Evolutionary conservation across 495 filamentous ascomycete species (phyloP).

Genomic region (Aspergillus incahuasiensis): DNA sequence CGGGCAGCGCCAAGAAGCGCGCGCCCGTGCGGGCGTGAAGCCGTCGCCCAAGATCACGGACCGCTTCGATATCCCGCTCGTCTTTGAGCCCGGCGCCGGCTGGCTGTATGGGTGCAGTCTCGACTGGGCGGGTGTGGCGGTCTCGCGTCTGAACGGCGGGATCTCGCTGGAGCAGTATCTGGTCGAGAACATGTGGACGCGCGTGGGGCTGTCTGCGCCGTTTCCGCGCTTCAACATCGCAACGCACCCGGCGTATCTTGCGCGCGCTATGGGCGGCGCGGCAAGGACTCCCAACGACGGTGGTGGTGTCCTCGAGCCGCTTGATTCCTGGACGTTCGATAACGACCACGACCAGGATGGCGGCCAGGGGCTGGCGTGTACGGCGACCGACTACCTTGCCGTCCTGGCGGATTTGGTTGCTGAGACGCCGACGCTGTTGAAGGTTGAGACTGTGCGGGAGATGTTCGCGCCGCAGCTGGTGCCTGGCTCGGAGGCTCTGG

Average conservation of each 20-base stretch:
- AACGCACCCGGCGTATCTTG: neutral
- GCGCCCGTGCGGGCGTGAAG: constrained; percentile 21
- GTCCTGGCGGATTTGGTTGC: constrained; percentile 3
- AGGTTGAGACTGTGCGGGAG: too few species aligned
- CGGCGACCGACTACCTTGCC: neutral
- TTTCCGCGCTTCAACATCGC: constrained; percentile 3
- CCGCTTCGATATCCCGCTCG: constrained; percentile 32
- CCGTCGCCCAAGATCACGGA: constrained; percentile 22
- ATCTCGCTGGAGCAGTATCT: constrained; percentile 41
- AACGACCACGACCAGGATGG: constrained; percentile 9
- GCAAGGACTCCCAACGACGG: too few species aligned
- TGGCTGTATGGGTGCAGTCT: constrained; percentile 49
- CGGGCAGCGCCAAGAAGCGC: constrained; percentile 23
- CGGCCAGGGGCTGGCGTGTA: neutral
- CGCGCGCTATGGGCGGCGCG: neutral
- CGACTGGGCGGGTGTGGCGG: constrained; percentile 48
- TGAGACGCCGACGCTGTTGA: neutral
- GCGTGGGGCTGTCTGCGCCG: constrained; percentile 26
- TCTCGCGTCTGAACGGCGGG: constrained; percentile 35
- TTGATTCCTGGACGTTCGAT: neutral
- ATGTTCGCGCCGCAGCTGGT: constrained; percentile 11
- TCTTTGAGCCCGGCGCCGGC: constrained; percentile 44
- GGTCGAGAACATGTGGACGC: constrained; percentile 39
- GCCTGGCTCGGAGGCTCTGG: neutral
- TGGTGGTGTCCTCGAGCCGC: neutral